Evolutionary conservation across 2,329 filamentous ascomycete species (phyloP), one percentile per base, ranked within the genome.

Genomic region (Mollisiaceae sp.): DNA sequence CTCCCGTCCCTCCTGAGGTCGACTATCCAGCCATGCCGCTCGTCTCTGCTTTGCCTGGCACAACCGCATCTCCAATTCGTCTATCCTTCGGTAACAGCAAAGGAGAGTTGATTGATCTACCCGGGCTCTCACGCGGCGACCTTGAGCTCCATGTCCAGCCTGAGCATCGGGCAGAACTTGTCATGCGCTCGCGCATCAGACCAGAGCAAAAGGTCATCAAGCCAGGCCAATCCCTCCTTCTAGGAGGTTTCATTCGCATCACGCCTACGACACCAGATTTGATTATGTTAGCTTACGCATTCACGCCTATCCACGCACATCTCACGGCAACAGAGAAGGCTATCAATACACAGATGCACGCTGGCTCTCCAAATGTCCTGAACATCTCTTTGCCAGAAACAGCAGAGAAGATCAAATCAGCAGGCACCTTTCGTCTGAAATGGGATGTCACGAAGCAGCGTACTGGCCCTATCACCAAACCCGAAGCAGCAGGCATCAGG

Each of bases 21-120:
- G 84, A 89, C 59, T 98, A 89, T 73, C 94, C 94, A 5, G 82
- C 87, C 18, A 94, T 98, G 85, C 94, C 94, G 1, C 79, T 96
- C 12, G 91, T 97, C 1, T 97, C 93, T 0, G 86, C 91, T 4
- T 83, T 97, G 2, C 92, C 95, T 0, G 95, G 96, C 11, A 99
- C 95, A 0, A 99, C 95, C 0, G 95, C 94, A 1, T 97, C 93
- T 0, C 95, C 95, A 0, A 98, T 99, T 71, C 90, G 95, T 35
- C 88, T 98, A 20, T 93, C 93, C 0, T 99, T 95, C 75, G 94
- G 94, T 55, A 88, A 87, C 66, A 91, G 91, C 27, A 91, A 88
- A 73, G 95, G 95, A 63, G 96, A 99, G 77, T 83, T 99, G 39
- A 92, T 99, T 72, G 95, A 99, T 76, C 83, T 99, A 15, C 95